These are phyloP conservation scores for Mortierella sp. DNA, from an alignment of 371 early-diverging fungal genomes.

Conservation along the genomic window DNA sequence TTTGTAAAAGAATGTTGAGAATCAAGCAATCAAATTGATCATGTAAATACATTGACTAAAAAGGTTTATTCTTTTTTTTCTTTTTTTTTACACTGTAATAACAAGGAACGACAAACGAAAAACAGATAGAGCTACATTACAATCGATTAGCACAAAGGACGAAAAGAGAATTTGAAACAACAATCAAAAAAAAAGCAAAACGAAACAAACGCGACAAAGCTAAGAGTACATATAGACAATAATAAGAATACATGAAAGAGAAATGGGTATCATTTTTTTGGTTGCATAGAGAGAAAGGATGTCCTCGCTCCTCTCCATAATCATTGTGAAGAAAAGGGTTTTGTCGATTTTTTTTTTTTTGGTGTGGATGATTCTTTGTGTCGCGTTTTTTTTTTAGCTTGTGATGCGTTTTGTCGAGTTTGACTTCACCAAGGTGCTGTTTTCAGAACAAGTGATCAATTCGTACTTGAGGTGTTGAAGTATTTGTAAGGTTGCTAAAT, in stretches of 20 bases:
- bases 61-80: neutral
- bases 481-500: neutral
- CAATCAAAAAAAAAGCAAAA: slow-evolving; percentile 2
- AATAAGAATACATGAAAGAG: slow-evolving; percentile 8
- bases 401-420: neutral
- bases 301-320: neutral
- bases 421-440: neutral
- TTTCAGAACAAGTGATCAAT: neutral
- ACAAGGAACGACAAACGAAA: slow-evolving; percentile 1
- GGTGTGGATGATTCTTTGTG: neutral
- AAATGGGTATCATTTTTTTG: slow-evolving; percentile 39
- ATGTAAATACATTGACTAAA: no score
- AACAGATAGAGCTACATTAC: neutral
- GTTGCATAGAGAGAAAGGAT: slow-evolving; percentile 8
- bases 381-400: neutral
- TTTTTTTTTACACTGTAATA: neutral
- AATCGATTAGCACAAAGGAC: neutral
- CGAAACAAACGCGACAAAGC: slow-evolving; percentile 12
- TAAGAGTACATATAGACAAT: slow-evolving; percentile 21
- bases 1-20: neutral
- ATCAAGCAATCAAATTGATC: no score
- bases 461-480: neutral
- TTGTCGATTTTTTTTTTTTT: slow-evolving; percentile 12
- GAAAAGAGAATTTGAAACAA: neutral
- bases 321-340: neutral